Evolutionary conservation across 2,329 filamentous ascomycete genomes (phyloP), one percentile per base, ranked within the genome.

Genomic region (Arthrobotrys sinensis): DNA sequence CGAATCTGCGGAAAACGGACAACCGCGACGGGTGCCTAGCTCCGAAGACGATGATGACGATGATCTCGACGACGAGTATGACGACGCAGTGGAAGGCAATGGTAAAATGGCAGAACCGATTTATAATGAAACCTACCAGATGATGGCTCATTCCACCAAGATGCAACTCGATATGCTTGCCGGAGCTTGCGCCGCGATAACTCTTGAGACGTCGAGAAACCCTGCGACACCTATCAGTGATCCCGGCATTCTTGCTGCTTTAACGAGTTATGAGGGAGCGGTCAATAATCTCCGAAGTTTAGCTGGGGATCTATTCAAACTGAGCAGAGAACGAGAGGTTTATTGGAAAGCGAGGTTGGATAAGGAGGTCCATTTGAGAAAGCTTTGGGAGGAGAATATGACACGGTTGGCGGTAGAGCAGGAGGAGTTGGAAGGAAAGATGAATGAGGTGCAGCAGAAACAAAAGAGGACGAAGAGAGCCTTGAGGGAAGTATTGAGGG

Each of bases 331-430:
- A 83, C 92, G 96, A 64, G 96, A 99, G 84, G 91, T 93, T 0
- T 97, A 97, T 84, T 99, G 96, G 96, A 95, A 98, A 84, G 96
- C 97, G 83, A 91, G 94, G 12, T 87, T 99, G 46, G 94, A 97
- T 81, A 91, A 94, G 67, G 96, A 99, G 85, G 91, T 91, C 50
- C 93, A 97, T 83, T 91, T 98, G 85, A 90, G 96, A 43, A 91
- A 93, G 76, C 93, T 99, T 90, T 99, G 96, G 96, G 96, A 99
- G 85, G 96, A 99, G 82, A 98, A 94, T 85, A 97, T 99, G 96
- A 94, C 96, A 8, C 91, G 94, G 82, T 92, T 99, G n/a, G 96
- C 94, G 16, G 91, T 90, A 70, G 96, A 99, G 84, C 96, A 99
- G 82, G 96, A 98, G 84, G 89, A 94, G 64, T 88, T 99, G 0